These are phyloP conservation scores for Dalbergia oliveri DNA, from an alignment of 306 rosid genomes.

Conservation along the genomic window DNA sequence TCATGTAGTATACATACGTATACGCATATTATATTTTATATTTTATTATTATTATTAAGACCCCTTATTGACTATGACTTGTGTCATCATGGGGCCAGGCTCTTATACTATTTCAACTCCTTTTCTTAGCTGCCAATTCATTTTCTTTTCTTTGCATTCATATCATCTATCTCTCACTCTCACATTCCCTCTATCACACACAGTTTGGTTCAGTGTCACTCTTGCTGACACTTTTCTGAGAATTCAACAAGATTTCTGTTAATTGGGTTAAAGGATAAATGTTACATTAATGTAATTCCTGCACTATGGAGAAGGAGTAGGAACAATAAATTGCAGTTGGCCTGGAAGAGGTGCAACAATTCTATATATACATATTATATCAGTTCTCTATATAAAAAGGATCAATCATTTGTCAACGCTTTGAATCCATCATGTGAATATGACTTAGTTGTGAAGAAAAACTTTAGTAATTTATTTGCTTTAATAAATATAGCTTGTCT, in stretches of 20 bases:
- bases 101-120: conserved; percentile 61
- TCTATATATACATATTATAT: too few relatives aligned
- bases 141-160: conserved; percentile 49
- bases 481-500: too few relatives aligned
- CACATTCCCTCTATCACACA: conserved; percentile 44
- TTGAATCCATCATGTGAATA: too few relatives aligned
- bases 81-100: conserved; percentile 50
- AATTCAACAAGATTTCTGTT: conserved; percentile 44
- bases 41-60: background rate
- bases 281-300: too few relatives aligned
- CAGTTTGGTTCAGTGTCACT: conserved; percentile 42
- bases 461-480: too few relatives aligned
- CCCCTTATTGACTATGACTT: conserved; percentile 53
- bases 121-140: conserved; percentile 66
- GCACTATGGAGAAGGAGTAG: too few relatives aligned
- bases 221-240: conserved; percentile 51
- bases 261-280: background rate
- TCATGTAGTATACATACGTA: too few relatives aligned
- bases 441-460: too few relatives aligned
- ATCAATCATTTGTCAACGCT: too few relatives aligned
- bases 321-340: too few relatives aligned
- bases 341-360: too few relatives aligned
- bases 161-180: conserved; percentile 48
- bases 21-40: background rate
- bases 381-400: too few relatives aligned